Evolutionary conservation across 805 yeast species (phyloP), one percentile per base, ranked within the genome.

Genomic region (Soucietia sequanensis): DNA sequence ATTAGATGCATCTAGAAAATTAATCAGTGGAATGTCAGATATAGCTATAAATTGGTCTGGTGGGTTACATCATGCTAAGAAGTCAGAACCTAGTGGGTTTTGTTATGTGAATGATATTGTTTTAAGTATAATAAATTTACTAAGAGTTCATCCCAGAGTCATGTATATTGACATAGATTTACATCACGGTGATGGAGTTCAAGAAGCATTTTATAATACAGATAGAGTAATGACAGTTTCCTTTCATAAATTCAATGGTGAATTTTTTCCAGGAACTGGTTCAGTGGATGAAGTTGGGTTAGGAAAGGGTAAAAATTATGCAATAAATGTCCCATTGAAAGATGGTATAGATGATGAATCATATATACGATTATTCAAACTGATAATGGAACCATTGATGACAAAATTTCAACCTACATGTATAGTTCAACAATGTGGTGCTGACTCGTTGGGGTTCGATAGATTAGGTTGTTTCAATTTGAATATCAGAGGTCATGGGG

Each of bases 151-250:
- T 61, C 93, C 96, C 27, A 75, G 98, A 44, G 96, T 91, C 6
- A 70, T 91, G 56, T 91, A 91, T 58, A 85, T 91, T 35, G 98
- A 91, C 60, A 90, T 89, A 37, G 98, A 91, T 59, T 76, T 91
- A 10, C 98, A 91, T 59, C 98, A 91, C 55, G 98, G 98, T 29
- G 98, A 91, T 61, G 98, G 98, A 45, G 98, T 91, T 13, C 96
- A 91, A 60, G 98, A 91, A 60, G 97, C 97, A 1, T 91, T 91
- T 54, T 86, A 91, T 64, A 78, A 93, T 12, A 86, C 96, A 2
- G 98, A 90, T 60, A 69, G 98, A 41, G 98, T 90, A 30, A 89
- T 90, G 96, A 90, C 97, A 1, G 90, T 90, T 47, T 84, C 95
- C 8, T 90, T 90, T 72, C 98, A 90, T 70, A 91, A 89, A 62